phyloP scores from a whole-genome alignment of 495 filamentous ascomycete species.

The Talaromyces thailandensis region DNA sequence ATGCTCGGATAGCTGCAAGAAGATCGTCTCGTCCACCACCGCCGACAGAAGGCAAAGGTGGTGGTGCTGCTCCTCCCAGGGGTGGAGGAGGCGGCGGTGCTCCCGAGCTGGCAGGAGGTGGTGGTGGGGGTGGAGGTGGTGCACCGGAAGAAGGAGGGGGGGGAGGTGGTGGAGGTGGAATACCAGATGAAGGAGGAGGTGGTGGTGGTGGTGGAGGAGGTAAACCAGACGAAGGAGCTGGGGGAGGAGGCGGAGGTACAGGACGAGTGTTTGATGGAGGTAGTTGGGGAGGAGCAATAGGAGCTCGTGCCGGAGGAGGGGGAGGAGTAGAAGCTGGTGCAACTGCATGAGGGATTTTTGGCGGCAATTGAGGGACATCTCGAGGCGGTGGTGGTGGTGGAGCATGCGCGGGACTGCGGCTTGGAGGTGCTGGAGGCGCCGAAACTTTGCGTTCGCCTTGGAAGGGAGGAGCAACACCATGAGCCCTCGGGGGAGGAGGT shows the following conservation, averaged over 20 bases:
- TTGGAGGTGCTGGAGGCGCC: conserved; percentile 68
- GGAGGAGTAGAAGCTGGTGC: conserved; percentile 39
- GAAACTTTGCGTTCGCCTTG: conserved; percentile 53
- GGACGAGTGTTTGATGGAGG: conserved; percentile 33
- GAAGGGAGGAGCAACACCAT: conserved; percentile 75
- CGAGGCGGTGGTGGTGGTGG: conserved; percentile 66
- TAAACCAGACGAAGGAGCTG: conserved; percentile 18
- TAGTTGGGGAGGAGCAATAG: conserved; percentile 31
- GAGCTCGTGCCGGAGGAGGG: conserved; percentile 46
- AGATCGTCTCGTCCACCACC: conserved; percentile 54
- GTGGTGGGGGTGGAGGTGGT: conserved; percentile 26
- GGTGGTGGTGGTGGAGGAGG: conserved; percentile 25
- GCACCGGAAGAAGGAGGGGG: conserved; percentile 14
- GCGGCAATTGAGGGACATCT: conserved; percentile 54
- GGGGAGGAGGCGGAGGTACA: conserved; percentile 21
- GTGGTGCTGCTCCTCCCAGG: conserved; percentile 53
- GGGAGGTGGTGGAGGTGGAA: conserved; percentile 38
- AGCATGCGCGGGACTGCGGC: conserved; percentile 44
- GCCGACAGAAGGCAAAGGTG: conserved; percentile 39
- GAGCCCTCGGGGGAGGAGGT: conserved; percentile 40
- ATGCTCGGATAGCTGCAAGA: conserved; percentile 72
- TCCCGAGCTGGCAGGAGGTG: conserved; percentile 32
- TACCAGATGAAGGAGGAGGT: conserved; percentile 25
- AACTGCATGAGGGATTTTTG: conserved; percentile 49
- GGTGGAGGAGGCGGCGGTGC: conserved; percentile 64